Conservation (phyloP, 1,284 basidiomycete species). For the Cronartium quercuum region DNA sequence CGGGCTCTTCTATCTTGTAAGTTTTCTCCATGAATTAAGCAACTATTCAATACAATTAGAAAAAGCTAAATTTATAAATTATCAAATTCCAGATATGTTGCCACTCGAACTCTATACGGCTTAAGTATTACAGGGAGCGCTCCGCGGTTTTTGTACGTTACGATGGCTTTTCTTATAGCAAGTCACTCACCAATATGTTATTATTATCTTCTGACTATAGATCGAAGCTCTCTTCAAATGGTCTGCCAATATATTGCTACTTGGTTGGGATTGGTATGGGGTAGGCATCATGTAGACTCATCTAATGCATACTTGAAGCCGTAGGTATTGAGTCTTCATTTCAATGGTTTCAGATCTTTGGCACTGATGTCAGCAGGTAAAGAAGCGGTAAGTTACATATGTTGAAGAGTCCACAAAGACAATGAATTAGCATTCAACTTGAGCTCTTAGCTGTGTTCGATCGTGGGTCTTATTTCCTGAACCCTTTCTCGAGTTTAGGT, state of each 20-base stretch:
- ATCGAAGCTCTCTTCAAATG: not conserved
- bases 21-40: not conserved
- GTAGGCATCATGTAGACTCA: not conserved
- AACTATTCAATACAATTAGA: not conserved
- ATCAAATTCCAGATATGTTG: constrained; percentile 20
- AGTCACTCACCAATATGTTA: not conserved
- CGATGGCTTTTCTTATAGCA: not conserved
- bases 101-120: constrained; percentile 34
- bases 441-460: too few species aligned
- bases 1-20: constrained; percentile 37
- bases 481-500: constrained; percentile 54
- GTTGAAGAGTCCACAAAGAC: too few species aligned
- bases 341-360: constrained; percentile 56
- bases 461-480: too few species aligned
- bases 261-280: not conserved
- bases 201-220: not conserved
- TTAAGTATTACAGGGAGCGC: constrained; percentile 37
- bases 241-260: not conserved
- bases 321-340: not conserved
- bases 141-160: constrained; percentile 28
- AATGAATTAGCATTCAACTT: too few species aligned
- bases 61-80: not conserved
- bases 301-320: too few species aligned
- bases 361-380: constrained; percentile 46
- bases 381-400: constrained; percentile 53